A percentile compares a stretch with the other conserved stretches of the same genome.
Evolutionary conservation across 441 rosid species (phyloP).

Genomic region (Rhodomyrtus psidioides): DNA sequence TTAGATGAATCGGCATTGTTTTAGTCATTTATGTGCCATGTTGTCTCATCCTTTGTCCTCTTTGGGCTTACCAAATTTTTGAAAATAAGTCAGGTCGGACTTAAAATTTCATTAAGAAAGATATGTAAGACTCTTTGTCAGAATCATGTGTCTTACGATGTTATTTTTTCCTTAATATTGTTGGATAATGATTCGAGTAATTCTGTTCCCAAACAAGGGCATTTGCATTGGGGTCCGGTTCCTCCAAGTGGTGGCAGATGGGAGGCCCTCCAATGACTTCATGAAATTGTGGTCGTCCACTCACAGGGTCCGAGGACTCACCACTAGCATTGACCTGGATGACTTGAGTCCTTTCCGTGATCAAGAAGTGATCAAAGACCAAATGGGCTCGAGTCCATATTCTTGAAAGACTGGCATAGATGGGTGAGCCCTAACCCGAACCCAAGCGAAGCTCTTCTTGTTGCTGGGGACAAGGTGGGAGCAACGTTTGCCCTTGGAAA

Average conservation of each 20-base stretch:
- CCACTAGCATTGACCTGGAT: background rate
- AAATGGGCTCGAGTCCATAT: constrained; percentile 9
- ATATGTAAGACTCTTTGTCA: background rate
- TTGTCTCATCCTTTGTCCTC: too few relatives aligned
- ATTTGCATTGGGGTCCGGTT: constrained; percentile 29
- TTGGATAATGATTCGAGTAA: constrained; percentile 9
- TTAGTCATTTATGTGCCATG: background rate
- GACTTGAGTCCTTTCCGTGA: constrained; percentile 16
- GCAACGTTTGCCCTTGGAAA: constrained; percentile 3
- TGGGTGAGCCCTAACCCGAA: background rate
- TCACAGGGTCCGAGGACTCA: constrained; percentile 1
- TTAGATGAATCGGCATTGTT: too few relatives aligned
- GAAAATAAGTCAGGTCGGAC: background rate
- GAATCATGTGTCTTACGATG: background rate
- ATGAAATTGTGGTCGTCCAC: constrained; percentile 45
- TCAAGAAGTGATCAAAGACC: constrained; percentile 26
- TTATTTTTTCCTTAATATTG: background rate
- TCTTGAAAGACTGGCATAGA: constrained; percentile 14
- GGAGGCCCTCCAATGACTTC: constrained; percentile 32
- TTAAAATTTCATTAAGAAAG: background rate
- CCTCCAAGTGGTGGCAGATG: constrained; percentile 39
- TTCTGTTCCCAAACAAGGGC: constrained; percentile 36
- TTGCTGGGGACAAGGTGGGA: constrained; percentile 1
- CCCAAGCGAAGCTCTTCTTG: background rate
- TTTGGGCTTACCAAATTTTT: too few relatives aligned